Evolutionary conservation across 1,284 basidiomycete species (phyloP), one percentile per base, ranked within the genome.

Genomic region (Trichosporon sp.): DNA sequence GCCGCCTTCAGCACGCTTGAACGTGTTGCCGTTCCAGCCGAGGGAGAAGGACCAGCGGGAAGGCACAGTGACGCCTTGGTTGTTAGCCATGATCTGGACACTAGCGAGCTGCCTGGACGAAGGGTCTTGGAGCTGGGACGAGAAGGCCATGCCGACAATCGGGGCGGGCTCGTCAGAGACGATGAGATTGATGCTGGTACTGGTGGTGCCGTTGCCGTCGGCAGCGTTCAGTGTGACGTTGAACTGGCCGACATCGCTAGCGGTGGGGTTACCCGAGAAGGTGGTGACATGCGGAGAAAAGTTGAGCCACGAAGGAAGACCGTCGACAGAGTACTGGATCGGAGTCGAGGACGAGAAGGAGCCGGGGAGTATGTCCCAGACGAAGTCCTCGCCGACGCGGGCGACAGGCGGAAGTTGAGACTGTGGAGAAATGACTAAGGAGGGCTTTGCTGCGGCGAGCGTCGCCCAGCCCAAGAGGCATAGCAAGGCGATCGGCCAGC

Each of bases 21-120:
- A 82, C 2, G 82, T 83, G 51, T 80, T 75, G 60, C 81, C 81
- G 63, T 81, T 80, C 75, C 86, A 87, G 5, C 86, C 86, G 51
- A 88, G 78, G 12, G 86, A 85, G 76, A 88, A 88, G 2, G 85
- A 86, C 85, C 86, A 78, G 79, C 82, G 68, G 71, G 83, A 80
- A 2, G 80, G 83, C 13, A 85, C 75, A 35, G 79, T 77, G 2
- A 84, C 80, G 32, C 81, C 83, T 18, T 73, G 75, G 29, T 73
- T 73, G n/a, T 72, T 81, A 27, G 79, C 81, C 27, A 83, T 74
- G 23, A 75, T 67, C 8, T 72, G 70, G 58, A 74, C 84, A 31
- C 79, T 83, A 29, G 78, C 70, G 69, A 79, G 80, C 12, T 79
- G 77, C 65, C 76, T 76, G 3, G 78, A 63, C 15, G 72, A 69